phyloP scores from a whole-genome alignment of 1,139 yeast species.

The Taiozyma sp. region DNA sequence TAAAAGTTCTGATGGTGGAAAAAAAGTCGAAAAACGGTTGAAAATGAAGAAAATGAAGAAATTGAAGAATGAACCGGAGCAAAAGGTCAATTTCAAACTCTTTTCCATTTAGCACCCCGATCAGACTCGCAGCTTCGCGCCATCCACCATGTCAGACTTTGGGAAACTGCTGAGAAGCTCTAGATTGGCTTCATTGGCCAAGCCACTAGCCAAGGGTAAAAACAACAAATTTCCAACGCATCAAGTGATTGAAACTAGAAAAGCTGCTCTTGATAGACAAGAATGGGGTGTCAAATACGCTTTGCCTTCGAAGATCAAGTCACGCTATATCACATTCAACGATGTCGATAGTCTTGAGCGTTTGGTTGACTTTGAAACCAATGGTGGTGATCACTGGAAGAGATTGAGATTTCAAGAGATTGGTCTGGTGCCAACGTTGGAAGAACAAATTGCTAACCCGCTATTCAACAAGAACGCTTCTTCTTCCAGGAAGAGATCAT shows the following conservation, averaged over 20 bases:
- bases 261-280: slow-evolving; percentile 46
- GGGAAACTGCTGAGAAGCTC: slow-evolving; percentile 25
- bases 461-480: slow-evolving; percentile 19
- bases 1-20: neutral
- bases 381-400: slow-evolving; percentile 42
- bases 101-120: neutral
- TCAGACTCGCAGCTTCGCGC: neutral
- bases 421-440: slow-evolving; percentile 33
- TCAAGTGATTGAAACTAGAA: slow-evolving; percentile 53
- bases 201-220: slow-evolving; percentile 17
- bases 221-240: slow-evolving; percentile 38
- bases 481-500: neutral
- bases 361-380: slow-evolving; percentile 43
- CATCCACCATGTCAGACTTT: slow-evolving; percentile 21
- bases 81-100: too few relatives aligned
- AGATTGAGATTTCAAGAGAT: slow-evolving; percentile 47
- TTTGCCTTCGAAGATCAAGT: slow-evolving; percentile 43
- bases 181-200: slow-evolving; percentile 24
- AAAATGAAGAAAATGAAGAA: neutral
- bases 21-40: neutral
- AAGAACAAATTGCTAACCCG: slow-evolving; percentile 27
- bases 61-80: neutral
- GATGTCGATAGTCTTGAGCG: slow-evolving; percentile 49
- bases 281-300: slow-evolving; percentile 63
- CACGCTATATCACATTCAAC: slow-evolving; percentile 43